These are phyloP conservation scores for Clavulina sp. DNA, from an alignment of 768 basidiomycete species.

Conservation along the genomic window DNA sequence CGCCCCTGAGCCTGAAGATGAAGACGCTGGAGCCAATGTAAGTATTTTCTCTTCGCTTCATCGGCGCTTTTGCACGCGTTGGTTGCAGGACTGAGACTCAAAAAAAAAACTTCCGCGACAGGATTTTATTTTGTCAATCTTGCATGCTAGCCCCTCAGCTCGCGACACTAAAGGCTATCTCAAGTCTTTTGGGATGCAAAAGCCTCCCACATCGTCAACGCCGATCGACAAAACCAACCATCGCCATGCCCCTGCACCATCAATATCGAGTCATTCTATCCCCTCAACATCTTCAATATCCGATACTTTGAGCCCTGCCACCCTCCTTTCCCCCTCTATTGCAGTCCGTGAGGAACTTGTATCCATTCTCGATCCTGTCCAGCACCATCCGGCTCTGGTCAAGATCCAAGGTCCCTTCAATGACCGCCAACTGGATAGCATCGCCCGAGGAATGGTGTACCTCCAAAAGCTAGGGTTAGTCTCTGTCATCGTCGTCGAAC, in stretches of 20 bases:
- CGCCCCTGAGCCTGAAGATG: not conserved
- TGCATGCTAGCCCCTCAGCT: slow-evolving; percentile 80
- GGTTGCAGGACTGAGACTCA: not conserved
- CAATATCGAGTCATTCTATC: slow-evolving; percentile 13
- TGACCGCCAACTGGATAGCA: slow-evolving; percentile 83
- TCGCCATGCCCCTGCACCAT: slow-evolving; percentile 17
- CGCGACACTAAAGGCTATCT: slow-evolving; percentile 84
- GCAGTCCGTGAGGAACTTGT: slow-evolving; percentile 34
- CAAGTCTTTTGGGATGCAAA: slow-evolving; percentile 69
- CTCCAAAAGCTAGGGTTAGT: slow-evolving; percentile 91
- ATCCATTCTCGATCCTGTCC: slow-evolving; percentile 70
- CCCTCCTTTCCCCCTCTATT: slow-evolving; percentile 25
- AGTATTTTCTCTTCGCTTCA: not conserved
- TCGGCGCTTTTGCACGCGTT: too few relatives aligned
- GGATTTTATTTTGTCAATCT: slow-evolving; percentile 93
- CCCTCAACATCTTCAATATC: slow-evolving; percentile 14
- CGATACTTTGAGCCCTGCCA: slow-evolving; percentile 15
- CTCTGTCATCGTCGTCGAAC: slow-evolving; percentile 87
- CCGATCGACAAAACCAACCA: slow-evolving; percentile 11
- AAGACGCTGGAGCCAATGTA: not conserved
- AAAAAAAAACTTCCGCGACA: too few relatives aligned
- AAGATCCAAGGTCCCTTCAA: slow-evolving; percentile 95
- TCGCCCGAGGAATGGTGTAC: slow-evolving; percentile 84
- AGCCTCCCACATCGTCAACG: slow-evolving; percentile 19
- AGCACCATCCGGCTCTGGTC: slow-evolving; percentile 79